Percentiles rank a stretch among this genome's conserved stretches.
phyloP scores from a whole-genome alignment of 495 filamentous ascomycete genomes.

The Penicillium alfredii region DNA sequence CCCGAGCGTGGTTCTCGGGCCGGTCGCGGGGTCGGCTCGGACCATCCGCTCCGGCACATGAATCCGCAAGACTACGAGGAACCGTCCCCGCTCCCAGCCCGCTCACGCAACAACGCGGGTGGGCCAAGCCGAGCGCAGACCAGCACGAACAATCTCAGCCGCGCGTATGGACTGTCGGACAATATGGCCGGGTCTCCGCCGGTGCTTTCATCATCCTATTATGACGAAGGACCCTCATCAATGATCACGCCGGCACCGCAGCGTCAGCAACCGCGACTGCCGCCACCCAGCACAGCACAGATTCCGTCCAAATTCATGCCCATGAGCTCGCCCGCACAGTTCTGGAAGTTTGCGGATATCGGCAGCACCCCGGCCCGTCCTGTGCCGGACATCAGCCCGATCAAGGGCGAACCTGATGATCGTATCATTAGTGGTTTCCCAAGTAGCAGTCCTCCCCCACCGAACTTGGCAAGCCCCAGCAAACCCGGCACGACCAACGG shows the following conservation, averaged over 20 bases:
- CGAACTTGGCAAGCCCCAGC: constrained; percentile 41
- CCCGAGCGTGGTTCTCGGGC: constrained; percentile 41
- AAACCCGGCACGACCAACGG: constrained; percentile 40
- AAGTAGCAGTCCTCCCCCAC: constrained; percentile 60
- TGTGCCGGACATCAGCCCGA: constrained; percentile 53
- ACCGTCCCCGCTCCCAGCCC: constrained; percentile 47
- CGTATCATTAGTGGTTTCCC: constrained; percentile 47
- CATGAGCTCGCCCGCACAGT: constrained; percentile 91
- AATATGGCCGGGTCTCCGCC: constrained; percentile 59
- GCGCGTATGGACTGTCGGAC: constrained; percentile 53
- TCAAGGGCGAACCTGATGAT: constrained; percentile 46
- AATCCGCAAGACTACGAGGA: constrained; percentile 48
- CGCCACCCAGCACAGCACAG: constrained; percentile 82
- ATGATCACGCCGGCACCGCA: constrained; percentile 83
- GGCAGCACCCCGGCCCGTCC: constrained; percentile 72
- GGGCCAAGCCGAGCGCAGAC: constrained; percentile 28
- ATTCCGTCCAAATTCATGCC: constrained; percentile 92
- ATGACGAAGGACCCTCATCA: constrained; percentile 48
- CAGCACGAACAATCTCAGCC: constrained; percentile 47
- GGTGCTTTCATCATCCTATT: constrained; percentile 62
- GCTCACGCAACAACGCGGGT: constrained; percentile 29
- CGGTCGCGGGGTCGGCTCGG: constrained; percentile 28
- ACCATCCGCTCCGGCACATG: constrained; percentile 31
- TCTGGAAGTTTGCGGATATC: constrained; percentile 77
- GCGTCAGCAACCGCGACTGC: constrained; percentile 74